These are phyloP conservation scores for Saccharomycopsis sp. DNA, from an alignment of 805 yeast genomes.

Conservation along the genomic window DNA sequence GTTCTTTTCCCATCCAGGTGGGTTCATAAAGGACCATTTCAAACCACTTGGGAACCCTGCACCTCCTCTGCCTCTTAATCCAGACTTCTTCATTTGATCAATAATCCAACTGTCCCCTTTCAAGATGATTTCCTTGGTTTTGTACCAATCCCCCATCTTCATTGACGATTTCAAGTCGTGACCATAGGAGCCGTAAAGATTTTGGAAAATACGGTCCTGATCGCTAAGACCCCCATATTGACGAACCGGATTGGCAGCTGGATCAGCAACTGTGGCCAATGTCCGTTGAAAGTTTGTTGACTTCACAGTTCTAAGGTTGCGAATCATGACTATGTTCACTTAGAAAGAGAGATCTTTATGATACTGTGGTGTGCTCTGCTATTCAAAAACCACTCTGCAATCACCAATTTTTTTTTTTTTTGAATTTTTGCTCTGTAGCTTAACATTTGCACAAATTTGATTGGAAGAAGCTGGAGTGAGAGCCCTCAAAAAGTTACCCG, in stretches of 20 bases:
- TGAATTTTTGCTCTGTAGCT: neutral
- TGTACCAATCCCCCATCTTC: slow-evolving; percentile 87
- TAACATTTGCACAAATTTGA: too few relatives aligned
- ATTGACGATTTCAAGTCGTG: slow-evolving; percentile 63
- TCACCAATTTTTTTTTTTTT: neutral
- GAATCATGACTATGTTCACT: neutral
- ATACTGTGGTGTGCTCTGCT: neutral
- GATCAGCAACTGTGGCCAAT: slow-evolving; percentile 35
- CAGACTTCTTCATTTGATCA: slow-evolving; percentile 76
- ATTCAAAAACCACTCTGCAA: neutral
- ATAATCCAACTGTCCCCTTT: slow-evolving; percentile 89
- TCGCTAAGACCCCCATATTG: slow-evolving; percentile 70
- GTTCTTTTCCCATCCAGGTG: slow-evolving; percentile 92
- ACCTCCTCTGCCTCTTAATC: slow-evolving; percentile 87
- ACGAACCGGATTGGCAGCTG: slow-evolving; percentile 42
- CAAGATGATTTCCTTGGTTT: slow-evolving; percentile 73
- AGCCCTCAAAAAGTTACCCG: too few relatives aligned
- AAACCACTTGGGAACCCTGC: slow-evolving; percentile 90
- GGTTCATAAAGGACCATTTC: slow-evolving; percentile 91
- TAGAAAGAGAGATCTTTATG: neutral
- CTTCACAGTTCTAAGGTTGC: neutral
- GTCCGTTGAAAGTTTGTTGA: slow-evolving; percentile 18
- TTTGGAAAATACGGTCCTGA: slow-evolving; percentile 81
- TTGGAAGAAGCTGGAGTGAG: too few relatives aligned
- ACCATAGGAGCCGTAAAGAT: slow-evolving; percentile 68